Evolutionary conservation across 1,139 yeast species (phyloP), one percentile per base, ranked within the genome.

Genomic region (Nematodospora anomalae): DNA sequence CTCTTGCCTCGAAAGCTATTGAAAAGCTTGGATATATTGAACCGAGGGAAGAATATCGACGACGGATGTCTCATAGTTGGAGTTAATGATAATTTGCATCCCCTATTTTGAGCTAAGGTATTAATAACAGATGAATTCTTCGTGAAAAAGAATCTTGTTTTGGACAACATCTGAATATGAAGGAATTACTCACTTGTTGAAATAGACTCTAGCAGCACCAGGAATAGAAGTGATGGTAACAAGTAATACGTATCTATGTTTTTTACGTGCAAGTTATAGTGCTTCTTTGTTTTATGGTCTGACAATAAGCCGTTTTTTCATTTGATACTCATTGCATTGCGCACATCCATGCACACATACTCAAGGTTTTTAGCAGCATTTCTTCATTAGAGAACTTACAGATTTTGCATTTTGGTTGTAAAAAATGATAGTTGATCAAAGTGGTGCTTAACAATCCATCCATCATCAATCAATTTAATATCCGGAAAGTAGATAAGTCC

Each of bases 71-170:
- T 23, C 8, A 8, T 18, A 3, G 28, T 10, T 18, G 7, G 5
- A 16, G 28, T 15, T 7, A 42, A 24, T 4, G 44, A 33, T 28
- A 42, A 42, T 28, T 33, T 37, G 29, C 47, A 44, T 28, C 44
- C 52, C 41, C 50, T 52, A 31, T 53, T 53, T 42, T 48, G 60
- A 26, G 56, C 52, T 42, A 59, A 53, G 28, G 51, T 65, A 47
- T 43, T 57, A 50, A 58, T 49, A 41, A 72, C 65, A 26, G 64
- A 55, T 8, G 68, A 44, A 52, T 71, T 72, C 50, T 58, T 61
- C 28, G 74, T 61, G 52, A 72, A 71, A 54, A 65, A 71, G 52
- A 71, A 69, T 44, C 66, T 60, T 8, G 72, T 56, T 45, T 63
- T 62, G 33, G 69, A 64, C 41, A 63, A 55, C 64, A 62, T 62